phyloP scores from a whole-genome alignment of 495 filamentous ascomycete genomes.

The Pseudomonodictys pantanalensis region DNA sequence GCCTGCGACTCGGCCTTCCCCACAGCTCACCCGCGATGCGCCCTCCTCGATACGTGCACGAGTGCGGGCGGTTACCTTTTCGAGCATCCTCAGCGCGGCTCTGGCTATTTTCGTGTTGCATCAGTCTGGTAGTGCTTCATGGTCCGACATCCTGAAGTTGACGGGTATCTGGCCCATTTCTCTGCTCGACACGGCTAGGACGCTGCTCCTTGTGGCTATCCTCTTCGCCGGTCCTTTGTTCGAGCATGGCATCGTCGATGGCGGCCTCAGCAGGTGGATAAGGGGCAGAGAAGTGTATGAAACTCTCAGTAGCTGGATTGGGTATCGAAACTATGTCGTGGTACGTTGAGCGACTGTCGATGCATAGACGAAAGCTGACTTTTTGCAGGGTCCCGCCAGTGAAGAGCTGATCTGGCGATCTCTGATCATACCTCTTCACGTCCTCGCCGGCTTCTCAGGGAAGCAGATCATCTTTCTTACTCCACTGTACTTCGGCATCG shows the following conservation, averaged over 20 bases:
- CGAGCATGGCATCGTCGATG: constrained; percentile 67
- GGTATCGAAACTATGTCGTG: constrained; percentile 59
- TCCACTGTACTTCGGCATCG: constrained; percentile 90
- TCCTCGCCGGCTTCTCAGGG: constrained; percentile 57
- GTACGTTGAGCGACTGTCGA: constrained; percentile 43
- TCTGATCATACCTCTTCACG: constrained; percentile 73
- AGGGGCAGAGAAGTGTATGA: constrained; percentile 31
- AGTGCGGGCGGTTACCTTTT: constrained; percentile 70
- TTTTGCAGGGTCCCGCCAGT: constrained; percentile 73
- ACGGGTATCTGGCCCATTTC: constrained; percentile 75
- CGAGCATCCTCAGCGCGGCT: constrained; percentile 60
- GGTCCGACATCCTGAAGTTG: constrained; percentile 56
- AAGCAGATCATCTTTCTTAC: constrained; percentile 68
- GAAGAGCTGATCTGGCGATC: constrained; percentile 94
- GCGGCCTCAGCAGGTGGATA: constrained; percentile 66
- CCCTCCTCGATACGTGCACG: constrained; percentile 86
- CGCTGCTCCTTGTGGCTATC: constrained; percentile 65
- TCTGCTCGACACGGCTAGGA: constrained; percentile 56
- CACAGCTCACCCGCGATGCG: constrained; percentile 78
- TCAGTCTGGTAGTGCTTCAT: constrained; percentile 45
- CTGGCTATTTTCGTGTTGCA: constrained; percentile 62
- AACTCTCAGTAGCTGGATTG: constrained; percentile 47
- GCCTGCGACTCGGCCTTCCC: constrained; percentile 71
- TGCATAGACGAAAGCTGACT: background rate
- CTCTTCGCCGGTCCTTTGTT: constrained; percentile 86